These are phyloP conservation scores for Trypanosoma melophagium DNA, from an alignment of 208 protist species.

Conservation along the genomic window DNA sequence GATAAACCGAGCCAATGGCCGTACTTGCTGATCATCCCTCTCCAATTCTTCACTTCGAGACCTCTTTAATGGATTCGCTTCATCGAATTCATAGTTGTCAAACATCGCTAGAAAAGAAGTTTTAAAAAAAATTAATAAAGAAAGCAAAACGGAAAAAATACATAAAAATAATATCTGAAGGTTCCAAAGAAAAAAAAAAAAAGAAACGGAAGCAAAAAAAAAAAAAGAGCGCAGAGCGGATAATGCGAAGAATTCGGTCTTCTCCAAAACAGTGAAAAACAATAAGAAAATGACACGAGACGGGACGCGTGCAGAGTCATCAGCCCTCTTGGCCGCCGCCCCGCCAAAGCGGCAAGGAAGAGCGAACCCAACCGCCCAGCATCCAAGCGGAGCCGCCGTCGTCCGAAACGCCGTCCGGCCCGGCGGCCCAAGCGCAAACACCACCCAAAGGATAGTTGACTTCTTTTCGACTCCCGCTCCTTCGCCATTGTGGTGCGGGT, in stretches of 20 bases:
- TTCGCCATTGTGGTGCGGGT: no score
- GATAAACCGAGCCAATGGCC: slow-evolving; percentile 9
- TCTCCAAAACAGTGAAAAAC: no score
- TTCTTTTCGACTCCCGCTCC: no score
- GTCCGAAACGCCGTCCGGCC: neutral
- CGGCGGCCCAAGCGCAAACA: no score
- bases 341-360: no score
- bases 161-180: neutral
- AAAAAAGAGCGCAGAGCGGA: neutral
- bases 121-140: slow-evolving; percentile 7
- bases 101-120: slow-evolving; percentile 9
- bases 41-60: neutral
- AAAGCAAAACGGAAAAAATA: neutral
- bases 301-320: no score
- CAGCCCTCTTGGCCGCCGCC: no score
- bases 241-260: no score
- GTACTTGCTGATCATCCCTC: neutral
- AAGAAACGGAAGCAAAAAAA: no score
- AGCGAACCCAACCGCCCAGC: no score
- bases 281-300: no score
- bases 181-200: neutral
- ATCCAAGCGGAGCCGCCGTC: neutral
- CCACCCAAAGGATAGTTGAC: no score
- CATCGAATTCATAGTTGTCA: slow-evolving; percentile 15
- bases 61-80: slow-evolving; percentile 10